These are phyloP conservation scores for Calonectria fujianensis DNA, from an alignment of 2,329 filamentous ascomycete genomes.

Conservation along the genomic window DNA sequence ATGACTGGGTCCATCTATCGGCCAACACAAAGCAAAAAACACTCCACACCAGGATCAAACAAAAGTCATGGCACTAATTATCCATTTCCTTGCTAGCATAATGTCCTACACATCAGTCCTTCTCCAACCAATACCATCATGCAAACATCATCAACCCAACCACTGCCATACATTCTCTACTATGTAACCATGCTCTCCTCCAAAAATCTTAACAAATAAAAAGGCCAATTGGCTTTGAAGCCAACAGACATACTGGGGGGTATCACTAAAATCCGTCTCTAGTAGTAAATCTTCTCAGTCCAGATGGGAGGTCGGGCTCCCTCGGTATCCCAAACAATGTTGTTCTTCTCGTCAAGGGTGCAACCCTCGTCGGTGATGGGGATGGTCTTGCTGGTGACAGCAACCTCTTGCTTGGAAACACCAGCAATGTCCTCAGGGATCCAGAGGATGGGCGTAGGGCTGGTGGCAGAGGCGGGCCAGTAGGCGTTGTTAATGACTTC, in stretches of 20 bases:
- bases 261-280: slow-evolving; percentile 54
- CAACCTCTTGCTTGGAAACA: slow-evolving; percentile 82
- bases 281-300: slow-evolving; percentile 68
- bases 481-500: slow-evolving; percentile 81
- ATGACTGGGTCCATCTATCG: slow-evolving; percentile 40
- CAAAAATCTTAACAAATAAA: slow-evolving; percentile 38
- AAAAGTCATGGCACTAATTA: slow-evolving; percentile 12
- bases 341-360: slow-evolving; percentile 79
- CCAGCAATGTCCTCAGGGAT: slow-evolving; percentile 83
- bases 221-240: slow-evolving; percentile 51
- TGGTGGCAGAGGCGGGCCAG: slow-evolving; percentile 80
- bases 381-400: slow-evolving; percentile 79
- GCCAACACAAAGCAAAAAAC: slow-evolving; percentile 14
- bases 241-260: slow-evolving; percentile 52
- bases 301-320: slow-evolving; percentile 66
- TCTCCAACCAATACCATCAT: slow-evolving; percentile 1
- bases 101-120: neutral
- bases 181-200: slow-evolving; percentile 14
- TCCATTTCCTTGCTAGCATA: slow-evolving; percentile 27
- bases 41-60: slow-evolving; percentile 16
- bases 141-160: neutral
- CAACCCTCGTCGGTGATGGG: slow-evolving; percentile 84
- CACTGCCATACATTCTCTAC: neutral
- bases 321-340: slow-evolving; percentile 64
- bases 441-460: slow-evolving; percentile 80